Base-by-base conservation (phyloP, 495 filamentous ascomycete species). In the Podospora anserina region DNA sequence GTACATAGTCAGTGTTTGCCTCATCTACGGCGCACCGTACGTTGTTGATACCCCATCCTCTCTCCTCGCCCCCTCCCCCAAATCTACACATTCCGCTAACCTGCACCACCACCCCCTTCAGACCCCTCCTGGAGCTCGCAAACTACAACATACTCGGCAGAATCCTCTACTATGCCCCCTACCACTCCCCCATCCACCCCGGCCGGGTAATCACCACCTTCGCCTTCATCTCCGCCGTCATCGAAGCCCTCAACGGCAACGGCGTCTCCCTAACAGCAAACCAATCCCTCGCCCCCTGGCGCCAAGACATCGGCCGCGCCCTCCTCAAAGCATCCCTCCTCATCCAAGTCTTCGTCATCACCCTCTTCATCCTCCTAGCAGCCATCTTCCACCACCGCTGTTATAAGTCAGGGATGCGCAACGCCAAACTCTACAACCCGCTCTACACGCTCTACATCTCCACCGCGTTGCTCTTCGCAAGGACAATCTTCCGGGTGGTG, bases 81-180 rank as follows among this genome's bases (percentile, higher is more conserved):
- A 49, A 49, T 2, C 54, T 54, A 2, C 23, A 27, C 16, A 4
- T 32, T 4, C 56, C 30, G n/a, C 61, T n/a, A 23, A 54, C 66
- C 66, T 68, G 57, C 74, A 28, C 20, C 62, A 30, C 44, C 60
- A 20, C 7, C 2, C 23, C 1, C 23, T 23, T 23, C 64, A 91
- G 89, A 5, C 91, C 91, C 5, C 78, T 93, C 59, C 91, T 90
- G 69, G 89, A 91, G 70, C 85, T 88, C 0, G 84, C 87, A 30
- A 91, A 95, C 75, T 95, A 92, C 77, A 84, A 91, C 70, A 85
- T 89, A 64, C 86, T 94, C 23, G 91, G 90, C 27, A 88, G 91
- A 6, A 86, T 91, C 61, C 82, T 95, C 4, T 92, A 90, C 79
- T 93, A 92, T 78, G 87, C 91, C 34, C 92, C 92, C 0, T 90